Conservation (phyloP, 1,284 basidiomycete genomes). For the Austropuccinia psidii region DNA sequence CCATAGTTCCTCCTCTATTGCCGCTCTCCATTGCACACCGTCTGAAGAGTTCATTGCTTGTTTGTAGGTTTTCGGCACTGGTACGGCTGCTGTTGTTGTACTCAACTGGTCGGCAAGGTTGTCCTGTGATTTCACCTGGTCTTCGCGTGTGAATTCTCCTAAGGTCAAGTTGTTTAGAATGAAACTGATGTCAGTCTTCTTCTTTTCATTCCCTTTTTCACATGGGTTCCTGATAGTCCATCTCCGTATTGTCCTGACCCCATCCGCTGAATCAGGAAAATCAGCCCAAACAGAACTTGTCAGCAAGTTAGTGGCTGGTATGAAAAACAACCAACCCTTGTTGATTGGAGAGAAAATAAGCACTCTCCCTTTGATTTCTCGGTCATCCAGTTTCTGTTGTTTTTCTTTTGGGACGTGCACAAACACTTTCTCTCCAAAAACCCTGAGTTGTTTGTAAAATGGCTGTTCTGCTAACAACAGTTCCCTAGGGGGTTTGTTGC, state of each 20-base stretch:
- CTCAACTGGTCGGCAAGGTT: too few species aligned
- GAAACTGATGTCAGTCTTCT: too few species aligned
- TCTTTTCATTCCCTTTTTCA: too few species aligned
- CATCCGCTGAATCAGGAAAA: too few species aligned
- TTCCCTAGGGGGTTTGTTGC: background rate
- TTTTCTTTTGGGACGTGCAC: background rate
- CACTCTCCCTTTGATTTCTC: background rate
- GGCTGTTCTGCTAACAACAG: background rate
- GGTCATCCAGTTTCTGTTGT: background rate
- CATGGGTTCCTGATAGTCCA: too few species aligned
- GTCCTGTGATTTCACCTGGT: too few species aligned
- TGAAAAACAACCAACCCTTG: conserved; percentile 11
- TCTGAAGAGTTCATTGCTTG: too few species aligned
- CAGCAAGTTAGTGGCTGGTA: background rate
- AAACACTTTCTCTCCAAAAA: background rate
- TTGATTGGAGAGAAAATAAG: background rate
- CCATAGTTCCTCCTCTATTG: background rate
- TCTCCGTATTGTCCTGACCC: too few species aligned
- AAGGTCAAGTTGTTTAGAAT: too few species aligned
- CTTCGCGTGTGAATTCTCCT: too few species aligned
- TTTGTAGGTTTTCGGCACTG: too few species aligned
- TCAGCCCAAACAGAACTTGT: background rate
- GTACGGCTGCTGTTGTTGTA: too few species aligned
- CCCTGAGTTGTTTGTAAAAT: background rate
- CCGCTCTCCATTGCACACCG: background rate